Conservation (phyloP, 495 filamentous ascomycete species). For the Neurospora africana region DNA sequence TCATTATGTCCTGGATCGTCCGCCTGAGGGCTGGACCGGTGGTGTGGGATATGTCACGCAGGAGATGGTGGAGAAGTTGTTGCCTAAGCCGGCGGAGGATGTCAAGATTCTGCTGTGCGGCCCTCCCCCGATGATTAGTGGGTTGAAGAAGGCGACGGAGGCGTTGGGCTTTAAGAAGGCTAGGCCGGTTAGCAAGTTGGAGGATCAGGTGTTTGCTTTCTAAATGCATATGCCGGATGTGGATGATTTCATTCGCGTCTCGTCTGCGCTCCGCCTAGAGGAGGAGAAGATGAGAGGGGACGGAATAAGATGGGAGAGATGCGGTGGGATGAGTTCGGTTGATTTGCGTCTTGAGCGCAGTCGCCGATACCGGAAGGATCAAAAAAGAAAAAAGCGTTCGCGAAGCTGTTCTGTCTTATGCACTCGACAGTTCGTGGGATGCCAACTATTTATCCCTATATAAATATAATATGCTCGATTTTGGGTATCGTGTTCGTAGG, state of each 20-base stretch:
- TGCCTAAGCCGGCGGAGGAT: constrained; percentile 74
- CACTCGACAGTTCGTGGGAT: not conserved
- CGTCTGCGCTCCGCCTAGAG: not conserved
- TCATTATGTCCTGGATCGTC: constrained; percentile 94
- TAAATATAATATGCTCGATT: not conserved
- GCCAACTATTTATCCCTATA: not conserved
- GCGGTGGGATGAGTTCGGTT: not conserved
- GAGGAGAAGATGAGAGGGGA: not conserved
- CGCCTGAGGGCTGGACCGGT: constrained; percentile 78
- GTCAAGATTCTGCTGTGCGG: constrained; percentile 96
- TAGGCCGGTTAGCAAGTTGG: constrained; percentile 86
- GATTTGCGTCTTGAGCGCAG: not conserved
- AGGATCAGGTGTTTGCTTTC: constrained; percentile 98
- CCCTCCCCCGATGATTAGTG: constrained; percentile 90
- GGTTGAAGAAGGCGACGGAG: constrained; percentile 93
- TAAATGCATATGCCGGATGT: constrained; percentile 28
- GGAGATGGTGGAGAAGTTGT: constrained; percentile 79
- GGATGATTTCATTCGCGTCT: not conserved
- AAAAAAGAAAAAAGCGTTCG: not conserved
- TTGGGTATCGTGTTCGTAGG: not conserved
- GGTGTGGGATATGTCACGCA: constrained; percentile 88
- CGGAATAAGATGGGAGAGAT: not conserved
- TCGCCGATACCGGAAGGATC: not conserved
- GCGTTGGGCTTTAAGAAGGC: constrained; percentile 84
- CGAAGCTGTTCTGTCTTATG: not conserved